Evolutionary conservation across 176 grass and related monocot species (phyloP).

Genomic region (Elymus sibiricus): DNA sequence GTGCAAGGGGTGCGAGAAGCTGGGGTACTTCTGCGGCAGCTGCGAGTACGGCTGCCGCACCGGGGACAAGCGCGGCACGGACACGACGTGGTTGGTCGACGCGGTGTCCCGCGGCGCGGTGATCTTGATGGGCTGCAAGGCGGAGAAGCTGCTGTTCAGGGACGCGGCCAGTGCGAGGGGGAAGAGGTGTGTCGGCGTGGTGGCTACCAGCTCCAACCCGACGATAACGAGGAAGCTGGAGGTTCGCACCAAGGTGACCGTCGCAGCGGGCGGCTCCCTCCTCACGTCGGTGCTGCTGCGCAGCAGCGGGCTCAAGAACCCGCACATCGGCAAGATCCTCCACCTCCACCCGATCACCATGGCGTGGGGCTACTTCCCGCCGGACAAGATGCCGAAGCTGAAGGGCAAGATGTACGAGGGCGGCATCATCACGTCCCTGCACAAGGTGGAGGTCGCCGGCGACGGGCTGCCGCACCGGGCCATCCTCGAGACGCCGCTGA

Average conservation of each 20-base stretch:
- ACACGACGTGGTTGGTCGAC: slow-evolving; percentile 85
- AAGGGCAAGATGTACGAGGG: slow-evolving; percentile 69
- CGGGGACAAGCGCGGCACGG: slow-evolving; percentile 80
- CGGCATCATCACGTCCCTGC: slow-evolving; percentile 86
- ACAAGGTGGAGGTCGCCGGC: slow-evolving; percentile 54
- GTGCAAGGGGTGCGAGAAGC: slow-evolving; percentile 66
- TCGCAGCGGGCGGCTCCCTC: slow-evolving; percentile 65
- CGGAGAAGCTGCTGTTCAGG: slow-evolving; percentile 59
- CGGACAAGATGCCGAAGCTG: slow-evolving; percentile 48
- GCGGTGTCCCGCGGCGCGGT: slow-evolving; percentile 66
- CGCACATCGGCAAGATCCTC: slow-evolving; percentile 81
- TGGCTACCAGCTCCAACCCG: slow-evolving; percentile 41
- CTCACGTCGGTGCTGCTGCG: slow-evolving; percentile 67
- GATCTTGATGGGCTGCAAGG: slow-evolving; percentile 73
- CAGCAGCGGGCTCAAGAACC: slow-evolving; percentile 61
- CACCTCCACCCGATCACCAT: slow-evolving; percentile 67
- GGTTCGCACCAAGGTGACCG: slow-evolving; percentile 58
- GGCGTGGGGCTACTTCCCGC: slow-evolving; percentile 94
- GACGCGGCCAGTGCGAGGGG: background rate
- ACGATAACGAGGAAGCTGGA: slow-evolving; percentile 45
- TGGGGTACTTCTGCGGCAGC: slow-evolving; percentile 75
- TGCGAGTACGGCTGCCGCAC: slow-evolving; percentile 71
- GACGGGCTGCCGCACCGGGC: slow-evolving; percentile 15
- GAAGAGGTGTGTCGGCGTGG: slow-evolving; percentile 56
- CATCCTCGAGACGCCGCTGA: slow-evolving; percentile 62